Evolutionary conservation across 352 stramenopile species (phyloP).

Genomic region (Aphanomyces invadans): DNA sequence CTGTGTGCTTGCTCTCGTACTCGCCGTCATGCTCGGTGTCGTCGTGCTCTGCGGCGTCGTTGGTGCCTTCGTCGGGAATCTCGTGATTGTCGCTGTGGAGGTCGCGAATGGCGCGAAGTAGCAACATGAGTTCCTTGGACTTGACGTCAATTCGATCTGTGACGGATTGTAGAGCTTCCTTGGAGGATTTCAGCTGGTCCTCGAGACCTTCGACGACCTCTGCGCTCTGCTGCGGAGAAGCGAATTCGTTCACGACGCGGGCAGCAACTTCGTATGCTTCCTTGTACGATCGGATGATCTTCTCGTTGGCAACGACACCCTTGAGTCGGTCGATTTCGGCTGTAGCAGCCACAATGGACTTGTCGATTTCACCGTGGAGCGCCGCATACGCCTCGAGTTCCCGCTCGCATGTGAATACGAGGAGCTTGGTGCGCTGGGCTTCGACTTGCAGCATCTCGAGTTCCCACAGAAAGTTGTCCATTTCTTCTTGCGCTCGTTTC

Average conservation of each 20-base stretch:
- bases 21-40: slow-evolving; percentile 52
- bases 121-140: slow-evolving; percentile 70
- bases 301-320: slow-evolving; percentile 62
- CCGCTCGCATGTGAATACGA: slow-evolving; percentile 71
- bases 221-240: slow-evolving; percentile 51
- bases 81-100: slow-evolving; percentile 72
- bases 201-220: slow-evolving; percentile 35
- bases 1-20: slow-evolving; percentile 18
- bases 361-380: slow-evolving; percentile 74
- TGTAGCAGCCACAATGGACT: slow-evolving; percentile 48
- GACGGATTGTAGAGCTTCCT: slow-evolving; percentile 42
- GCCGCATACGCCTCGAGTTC: slow-evolving; percentile 77
- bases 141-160: slow-evolving; percentile 58
- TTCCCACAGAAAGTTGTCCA: slow-evolving; percentile 77
- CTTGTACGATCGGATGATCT: slow-evolving; percentile 72
- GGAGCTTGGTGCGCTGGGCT: slow-evolving; percentile 69
- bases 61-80: slow-evolving; percentile 39
- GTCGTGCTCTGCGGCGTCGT: slow-evolving; percentile 55
- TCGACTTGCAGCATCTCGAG: slow-evolving; percentile 80
- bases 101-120: slow-evolving; percentile 81
- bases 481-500: slow-evolving; percentile 44
- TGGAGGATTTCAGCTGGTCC: slow-evolving; percentile 48
- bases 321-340: slow-evolving; percentile 76
- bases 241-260: slow-evolving; percentile 72
- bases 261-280: slow-evolving; percentile 85